Base-by-base conservation (phyloP, 768 basidiomycete genomes). In the Russula foetens region DNA sequence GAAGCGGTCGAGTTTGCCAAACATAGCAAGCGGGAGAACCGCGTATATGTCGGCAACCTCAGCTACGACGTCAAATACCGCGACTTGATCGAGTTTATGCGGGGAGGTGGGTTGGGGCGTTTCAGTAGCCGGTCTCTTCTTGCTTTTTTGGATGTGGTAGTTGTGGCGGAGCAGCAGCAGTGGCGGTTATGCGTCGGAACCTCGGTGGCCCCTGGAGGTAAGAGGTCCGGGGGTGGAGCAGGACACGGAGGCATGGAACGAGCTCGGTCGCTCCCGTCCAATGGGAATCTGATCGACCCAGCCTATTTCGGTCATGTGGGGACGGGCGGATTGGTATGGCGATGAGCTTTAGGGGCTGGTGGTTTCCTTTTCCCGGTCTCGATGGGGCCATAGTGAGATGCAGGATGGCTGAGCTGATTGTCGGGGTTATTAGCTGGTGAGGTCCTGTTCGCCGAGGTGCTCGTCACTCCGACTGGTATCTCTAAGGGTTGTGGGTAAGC, bases 401-500 rank as follows among this genome's bases (percentile, higher is more conserved):
- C 82, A 87, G 86, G 87, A 88, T 86, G 70, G 71, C 69, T 74
- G 64, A 86, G 85, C 82, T 90, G 87, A 89, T 83, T 80, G 84
- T 85, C 80, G 84, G 85, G 85, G 78, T 85, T 81, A 82, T 84
- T 86, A 96, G 96, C 92, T 85, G 96, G 96, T 82, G 94, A 95
- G 81, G 95, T 98, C 72, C 87, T 96, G 75, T 99, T 99, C 85
- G 91, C 96, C 83, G 96, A 99, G 86, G 93, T 99, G 68, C 85
- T 99, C 70, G 80, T 94, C 68, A 97, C 97, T 7, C 96, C 96
- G 17, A 95, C 90, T 23, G 96, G 96, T 31, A 84, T 96, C 56
- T 98, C 95, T 26, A 99, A 99, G 74, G 96, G 96, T 72, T 99
- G 96, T 86, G 96, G 96, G 97, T 98, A 69, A 75, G 95, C 82